Conservation (phyloP, 1,139 yeast species). For the Yamadazyma dendronema region DNA sequence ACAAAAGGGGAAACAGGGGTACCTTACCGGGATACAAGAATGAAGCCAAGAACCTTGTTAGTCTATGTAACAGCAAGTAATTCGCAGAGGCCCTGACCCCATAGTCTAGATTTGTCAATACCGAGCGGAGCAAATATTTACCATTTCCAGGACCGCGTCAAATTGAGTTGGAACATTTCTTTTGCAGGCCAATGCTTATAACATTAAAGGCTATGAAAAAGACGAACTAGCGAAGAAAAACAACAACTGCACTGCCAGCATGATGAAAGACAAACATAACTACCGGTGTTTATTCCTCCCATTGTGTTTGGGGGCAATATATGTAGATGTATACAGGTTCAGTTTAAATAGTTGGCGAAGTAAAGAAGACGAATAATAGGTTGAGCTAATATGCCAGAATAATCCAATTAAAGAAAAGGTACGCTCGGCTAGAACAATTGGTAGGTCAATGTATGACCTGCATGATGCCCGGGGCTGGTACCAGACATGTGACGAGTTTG, state of each 20-base stretch:
- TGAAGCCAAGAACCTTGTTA: too few species aligned
- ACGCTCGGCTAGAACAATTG: background rate
- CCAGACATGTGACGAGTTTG: background rate
- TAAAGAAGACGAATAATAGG: background rate
- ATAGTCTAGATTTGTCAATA: background rate
- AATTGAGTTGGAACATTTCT: background rate
- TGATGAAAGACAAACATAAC: background rate
- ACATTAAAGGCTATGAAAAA: slow-evolving; percentile 1
- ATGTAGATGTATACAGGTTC: background rate
- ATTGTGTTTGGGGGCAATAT: background rate
- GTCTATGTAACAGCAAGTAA: too few species aligned
- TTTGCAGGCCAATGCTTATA: slow-evolving; percentile 1
- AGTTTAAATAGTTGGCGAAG: background rate
- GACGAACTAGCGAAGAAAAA: background rate
- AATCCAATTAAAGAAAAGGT: background rate
- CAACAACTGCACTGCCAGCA: slow-evolving; percentile 1
- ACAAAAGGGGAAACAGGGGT: background rate
- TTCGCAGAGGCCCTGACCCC: too few species aligned
- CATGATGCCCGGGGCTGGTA: background rate
- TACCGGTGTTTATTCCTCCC: too few species aligned
- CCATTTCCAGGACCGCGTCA: slow-evolving; percentile 1
- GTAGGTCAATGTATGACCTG: background rate
- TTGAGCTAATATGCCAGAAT: background rate
- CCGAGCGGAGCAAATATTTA: slow-evolving; percentile 1
- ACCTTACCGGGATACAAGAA: background rate